A percentile compares a stretch with the other conserved stretches of the same genome.
phyloP scores from a whole-genome alignment of 2,329 filamentous ascomycete genomes.

The Colletotrichum eremochloae region DNA sequence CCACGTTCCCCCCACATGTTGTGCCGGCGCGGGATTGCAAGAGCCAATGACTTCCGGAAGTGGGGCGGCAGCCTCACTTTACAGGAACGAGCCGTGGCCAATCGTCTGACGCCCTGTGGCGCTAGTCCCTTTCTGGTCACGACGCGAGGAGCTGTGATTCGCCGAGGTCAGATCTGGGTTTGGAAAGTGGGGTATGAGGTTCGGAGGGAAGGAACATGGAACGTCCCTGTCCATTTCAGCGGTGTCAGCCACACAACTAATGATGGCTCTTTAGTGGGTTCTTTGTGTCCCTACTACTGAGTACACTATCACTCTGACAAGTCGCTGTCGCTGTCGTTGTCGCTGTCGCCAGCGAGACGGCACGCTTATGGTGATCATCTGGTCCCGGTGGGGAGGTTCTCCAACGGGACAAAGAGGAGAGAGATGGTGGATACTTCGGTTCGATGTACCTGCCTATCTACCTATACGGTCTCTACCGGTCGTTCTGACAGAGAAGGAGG shows the following conservation, averaged over 20 bases:
- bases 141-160: background rate
- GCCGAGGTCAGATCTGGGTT: background rate
- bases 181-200: slow-evolving; percentile 9
- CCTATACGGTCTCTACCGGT: too few species aligned
- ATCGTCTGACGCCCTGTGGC: slow-evolving; percentile 27
- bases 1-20: slow-evolving; percentile 6
- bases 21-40: background rate
- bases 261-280: background rate
- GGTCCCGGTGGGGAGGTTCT: background rate
- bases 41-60: slow-evolving; percentile 31
- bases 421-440: background rate
- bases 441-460: too few species aligned
- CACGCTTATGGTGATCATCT: background rate
- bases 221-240: background rate
- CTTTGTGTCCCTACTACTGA: too few species aligned
- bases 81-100: slow-evolving; percentile 34
- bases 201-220: background rate
- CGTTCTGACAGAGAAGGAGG: background rate
- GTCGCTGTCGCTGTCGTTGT: background rate
- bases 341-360: background rate
- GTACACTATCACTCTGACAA: background rate
- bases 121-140: slow-evolving; percentile 14
- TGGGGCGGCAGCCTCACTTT: slow-evolving; percentile 42
- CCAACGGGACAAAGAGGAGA: background rate
- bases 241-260: background rate